phyloP scores from a whole-genome alignment of 352 stramenopile genomes.

The Albugo laibachii region DNA sequence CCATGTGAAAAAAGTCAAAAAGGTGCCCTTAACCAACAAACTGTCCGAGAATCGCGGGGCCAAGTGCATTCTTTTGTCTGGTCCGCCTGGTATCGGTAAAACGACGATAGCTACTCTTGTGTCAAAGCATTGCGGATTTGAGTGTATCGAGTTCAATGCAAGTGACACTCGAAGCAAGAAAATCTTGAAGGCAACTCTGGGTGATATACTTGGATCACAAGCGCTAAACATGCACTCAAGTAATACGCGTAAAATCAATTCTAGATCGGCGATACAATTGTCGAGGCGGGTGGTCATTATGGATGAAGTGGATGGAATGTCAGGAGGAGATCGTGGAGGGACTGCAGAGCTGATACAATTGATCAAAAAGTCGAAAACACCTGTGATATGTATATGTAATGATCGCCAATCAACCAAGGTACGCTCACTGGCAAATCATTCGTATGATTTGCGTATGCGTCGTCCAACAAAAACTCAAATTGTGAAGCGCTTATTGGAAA shows the following conservation, averaged over 20 bases:
- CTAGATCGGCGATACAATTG: constrained; percentile 18
- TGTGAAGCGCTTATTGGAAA: constrained; percentile 82
- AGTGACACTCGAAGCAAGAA: constrained; percentile 97
- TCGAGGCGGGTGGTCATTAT: constrained; percentile 92
- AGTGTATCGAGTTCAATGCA: constrained; percentile 93
- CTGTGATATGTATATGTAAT: constrained; percentile 99
- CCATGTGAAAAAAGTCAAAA: constrained; percentile 71
- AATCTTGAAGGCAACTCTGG: constrained; percentile 77
- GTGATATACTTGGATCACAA: constrained; percentile 85
- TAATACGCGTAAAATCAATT: constrained; percentile 8
- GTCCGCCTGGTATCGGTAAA: constrained; percentile 91
- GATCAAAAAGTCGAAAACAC: constrained; percentile 96
- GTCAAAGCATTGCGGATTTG: constrained; percentile 78
- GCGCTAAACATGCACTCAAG: constrained; percentile 66
- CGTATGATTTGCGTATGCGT: constrained; percentile 91
- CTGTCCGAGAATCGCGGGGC: constrained; percentile 80
- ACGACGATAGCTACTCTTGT: constrained; percentile 91
- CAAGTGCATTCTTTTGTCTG: constrained; percentile 90
- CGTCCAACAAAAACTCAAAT: constrained; percentile 88
- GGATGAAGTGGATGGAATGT: constrained; percentile 99
- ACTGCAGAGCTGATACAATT: constrained; percentile 97
- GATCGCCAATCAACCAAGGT: constrained; percentile 93
- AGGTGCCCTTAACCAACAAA: constrained; percentile 36
- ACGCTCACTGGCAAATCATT: constrained; percentile 91
- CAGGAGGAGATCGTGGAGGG: constrained; percentile 87